These are phyloP conservation scores for Phytophthora niederhauseri DNA, from an alignment of 352 stramenopile species.

Conservation along the genomic window DNA sequence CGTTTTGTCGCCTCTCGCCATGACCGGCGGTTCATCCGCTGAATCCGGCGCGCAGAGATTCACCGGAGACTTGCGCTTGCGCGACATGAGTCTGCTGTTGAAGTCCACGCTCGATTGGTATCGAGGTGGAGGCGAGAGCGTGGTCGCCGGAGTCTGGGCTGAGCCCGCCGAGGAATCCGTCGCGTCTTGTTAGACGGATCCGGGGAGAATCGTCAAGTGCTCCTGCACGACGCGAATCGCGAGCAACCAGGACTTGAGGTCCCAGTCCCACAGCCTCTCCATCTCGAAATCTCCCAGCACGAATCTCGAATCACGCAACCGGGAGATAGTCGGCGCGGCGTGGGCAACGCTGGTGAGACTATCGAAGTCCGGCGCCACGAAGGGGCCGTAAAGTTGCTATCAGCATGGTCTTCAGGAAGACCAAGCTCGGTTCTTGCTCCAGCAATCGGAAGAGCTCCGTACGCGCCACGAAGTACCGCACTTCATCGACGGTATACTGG, in stretches of 20 bases:
- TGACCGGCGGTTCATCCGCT: too few relatives aligned
- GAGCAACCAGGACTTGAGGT: neutral
- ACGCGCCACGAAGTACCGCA: neutral
- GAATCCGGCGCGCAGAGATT: too few relatives aligned
- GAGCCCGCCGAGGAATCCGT: neutral
- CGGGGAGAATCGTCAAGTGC: neutral
- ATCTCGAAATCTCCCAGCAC: constrained; percentile 15
- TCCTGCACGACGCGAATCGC: neutral
- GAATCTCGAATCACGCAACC: neutral
- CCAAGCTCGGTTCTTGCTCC: constrained; percentile 3
- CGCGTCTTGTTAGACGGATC: neutral
- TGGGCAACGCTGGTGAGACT: too few relatives aligned
- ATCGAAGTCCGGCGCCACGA: neutral
- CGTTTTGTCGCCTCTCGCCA: too few relatives aligned
- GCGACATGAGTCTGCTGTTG: constrained; percentile 6
- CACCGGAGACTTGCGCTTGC: neutral
- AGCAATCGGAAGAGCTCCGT: neutral
- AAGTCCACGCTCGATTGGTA: neutral
- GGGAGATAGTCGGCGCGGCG: neutral
- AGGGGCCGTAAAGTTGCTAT: neutral
- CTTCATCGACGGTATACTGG: neutral
- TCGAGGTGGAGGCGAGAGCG: too few relatives aligned
- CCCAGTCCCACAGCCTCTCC: constrained; percentile 18
- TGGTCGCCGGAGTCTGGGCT: too few relatives aligned
- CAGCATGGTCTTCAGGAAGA: neutral